Percentiles rank a stretch among this genome's conserved stretches.
phyloP scores from a whole-genome alignment of 495 filamentous ascomycete species.

The Physcia stellaris region DNA sequence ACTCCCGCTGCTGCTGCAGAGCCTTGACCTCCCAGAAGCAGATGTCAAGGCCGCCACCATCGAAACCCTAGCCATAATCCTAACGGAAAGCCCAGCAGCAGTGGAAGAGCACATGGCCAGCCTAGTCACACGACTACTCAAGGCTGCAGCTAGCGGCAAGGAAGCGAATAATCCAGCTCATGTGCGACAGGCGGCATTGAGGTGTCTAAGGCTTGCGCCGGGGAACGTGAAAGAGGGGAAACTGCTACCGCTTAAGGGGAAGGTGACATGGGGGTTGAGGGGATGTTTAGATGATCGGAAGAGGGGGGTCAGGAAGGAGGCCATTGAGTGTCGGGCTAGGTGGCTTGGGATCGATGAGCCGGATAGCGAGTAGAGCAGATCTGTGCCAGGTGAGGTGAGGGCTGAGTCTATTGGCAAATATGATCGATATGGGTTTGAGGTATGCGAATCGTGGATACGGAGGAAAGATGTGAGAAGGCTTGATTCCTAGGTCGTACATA shows the following conservation, averaged over 20 bases:
- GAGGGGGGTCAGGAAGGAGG: slow-evolving; percentile 51
- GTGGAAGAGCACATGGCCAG: slow-evolving; percentile 46
- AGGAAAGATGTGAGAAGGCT: too few species aligned
- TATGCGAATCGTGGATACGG: too few species aligned
- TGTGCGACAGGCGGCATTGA: slow-evolving; percentile 36
- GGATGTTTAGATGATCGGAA: slow-evolving; percentile 51
- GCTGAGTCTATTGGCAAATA: too few species aligned
- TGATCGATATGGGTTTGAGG: too few species aligned
- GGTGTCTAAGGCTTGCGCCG: slow-evolving; percentile 42
- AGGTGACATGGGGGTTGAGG: slow-evolving; percentile 41
- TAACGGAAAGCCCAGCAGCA: slow-evolving; percentile 40
- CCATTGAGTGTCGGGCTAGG: slow-evolving; percentile 50
- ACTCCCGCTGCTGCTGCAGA: slow-evolving; percentile 55
- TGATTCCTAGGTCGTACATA: too few species aligned
- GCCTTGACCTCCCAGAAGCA: slow-evolving; percentile 44
- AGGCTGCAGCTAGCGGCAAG: too few species aligned
- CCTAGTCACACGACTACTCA: slow-evolving; percentile 44
- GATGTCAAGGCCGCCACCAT: slow-evolving; percentile 51
- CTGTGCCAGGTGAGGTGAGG: too few species aligned
- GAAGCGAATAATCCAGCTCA: too few species aligned
- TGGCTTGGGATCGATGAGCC: slow-evolving; percentile 57
- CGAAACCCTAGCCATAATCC: slow-evolving; percentile 42
- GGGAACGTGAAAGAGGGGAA: slow-evolving; percentile 27
- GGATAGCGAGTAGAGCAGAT: background rate
- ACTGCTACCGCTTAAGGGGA: slow-evolving; percentile 42